Evolutionary conservation across 2,329 filamentous ascomycete species (phyloP), one percentile per base, ranked within the genome.

Genomic region (Periconia digitata): DNA sequence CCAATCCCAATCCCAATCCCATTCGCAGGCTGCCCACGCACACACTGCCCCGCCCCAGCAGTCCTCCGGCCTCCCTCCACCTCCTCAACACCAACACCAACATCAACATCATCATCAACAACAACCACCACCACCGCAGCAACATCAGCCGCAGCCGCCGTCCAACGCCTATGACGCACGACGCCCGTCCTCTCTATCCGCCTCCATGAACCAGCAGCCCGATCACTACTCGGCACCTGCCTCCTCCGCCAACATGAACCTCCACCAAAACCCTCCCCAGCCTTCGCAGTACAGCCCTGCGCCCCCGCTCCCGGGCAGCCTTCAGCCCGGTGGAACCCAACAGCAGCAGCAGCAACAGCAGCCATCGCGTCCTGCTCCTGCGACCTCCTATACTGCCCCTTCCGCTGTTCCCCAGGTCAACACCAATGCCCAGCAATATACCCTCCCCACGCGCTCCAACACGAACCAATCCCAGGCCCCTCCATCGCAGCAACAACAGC

Each of bases 401-500:
- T 76, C 75, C 20, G 74, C 74, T n/a, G 68, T 84, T 45, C 77
- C 78, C 46, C 69, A 71, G 56, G 68, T 76, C 50, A 66, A 70
- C 56, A 72, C 76, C 43, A 85, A 77, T 60, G 72, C 78, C 51
- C 79, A 82, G 62, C 83, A 84, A 51, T 85, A 85, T 64, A 77
- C 80, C 38, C 79, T 84, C 21, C 83, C 86, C 37, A 82, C 85
- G 41, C 85, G 87, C 66, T 82, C 86, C 18, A 80, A 85, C 46
- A 81, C 80, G 37, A 43, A 34, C 40, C 40, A 40, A 20, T 21
- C 38, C n/a, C 38, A 40, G 21, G 6, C 38, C 38, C 27, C 27
- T 12, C 27, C 12, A 15, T 12, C 35, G 20, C 16, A 21, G 16
- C 35, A n/a, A n/a, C 15, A 7, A 86, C 17, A 80, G 84, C 46